These are phyloP conservation scores for Schoenoplectus tabernaemontani DNA, from an alignment of 202 grass and related monocot genomes.

Conservation along the genomic window DNA sequence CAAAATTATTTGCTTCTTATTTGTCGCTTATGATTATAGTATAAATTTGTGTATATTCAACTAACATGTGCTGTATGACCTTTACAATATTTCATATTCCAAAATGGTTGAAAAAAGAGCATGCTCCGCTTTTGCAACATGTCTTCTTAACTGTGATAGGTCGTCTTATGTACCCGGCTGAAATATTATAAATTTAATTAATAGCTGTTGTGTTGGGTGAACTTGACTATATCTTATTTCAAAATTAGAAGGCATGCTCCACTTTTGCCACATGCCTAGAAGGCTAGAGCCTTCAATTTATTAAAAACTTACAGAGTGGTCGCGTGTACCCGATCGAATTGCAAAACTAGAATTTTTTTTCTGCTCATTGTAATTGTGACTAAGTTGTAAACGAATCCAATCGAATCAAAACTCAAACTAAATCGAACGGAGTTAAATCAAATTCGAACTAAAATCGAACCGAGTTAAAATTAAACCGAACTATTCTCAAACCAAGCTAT, in stretches of 20 bases:
- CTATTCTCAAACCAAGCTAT: too few species aligned
- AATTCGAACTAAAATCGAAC: too few species aligned
- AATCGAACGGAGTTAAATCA: too few species aligned
- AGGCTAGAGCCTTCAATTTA: not conserved
- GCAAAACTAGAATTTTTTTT: too few species aligned
- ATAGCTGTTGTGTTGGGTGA: not conserved
- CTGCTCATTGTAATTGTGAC: too few species aligned
- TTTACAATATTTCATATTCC: not conserved
- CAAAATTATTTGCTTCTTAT: not conserved
- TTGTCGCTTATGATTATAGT: not conserved
- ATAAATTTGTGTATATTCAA: not conserved
- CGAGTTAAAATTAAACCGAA: too few species aligned
- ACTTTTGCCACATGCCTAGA: not conserved
- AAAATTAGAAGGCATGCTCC: not conserved
- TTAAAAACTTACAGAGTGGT: not conserved
- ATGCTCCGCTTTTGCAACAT: slow-evolving; percentile 4
- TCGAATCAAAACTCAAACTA: too few species aligned
- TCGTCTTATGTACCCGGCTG: not conserved
- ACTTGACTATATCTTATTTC: not conserved
- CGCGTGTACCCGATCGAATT: not conserved
- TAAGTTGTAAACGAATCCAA: too few species aligned
- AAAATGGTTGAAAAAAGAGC: not conserved
- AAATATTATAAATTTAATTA: not conserved
- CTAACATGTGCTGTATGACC: not conserved
- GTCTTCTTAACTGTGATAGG: not conserved